Conservation (phyloP, 2,329 filamentous ascomycete species). For the Aspergillus transmontanensis region DNA sequence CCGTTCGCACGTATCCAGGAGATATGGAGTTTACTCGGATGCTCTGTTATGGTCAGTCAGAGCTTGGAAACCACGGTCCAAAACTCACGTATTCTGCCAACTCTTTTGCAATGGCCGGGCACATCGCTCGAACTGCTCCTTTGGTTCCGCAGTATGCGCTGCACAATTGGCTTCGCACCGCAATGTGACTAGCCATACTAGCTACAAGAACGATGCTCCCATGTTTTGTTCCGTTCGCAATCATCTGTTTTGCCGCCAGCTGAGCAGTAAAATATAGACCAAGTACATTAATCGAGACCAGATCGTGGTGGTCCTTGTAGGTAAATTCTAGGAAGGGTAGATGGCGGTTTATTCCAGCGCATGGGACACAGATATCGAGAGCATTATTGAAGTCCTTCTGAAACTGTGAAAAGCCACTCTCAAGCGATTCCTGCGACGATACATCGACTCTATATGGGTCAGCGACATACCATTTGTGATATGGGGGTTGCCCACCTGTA, state of each 20-base stretch:
- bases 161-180: conserved; percentile 52
- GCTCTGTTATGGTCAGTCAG: neutral
- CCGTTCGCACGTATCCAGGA: neutral
- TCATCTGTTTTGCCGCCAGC: neutral
- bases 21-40: neutral
- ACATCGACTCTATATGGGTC: neutral
- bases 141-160: conserved; percentile 41
- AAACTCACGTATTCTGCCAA: neutral
- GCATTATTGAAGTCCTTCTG: neutral
- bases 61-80: neutral
- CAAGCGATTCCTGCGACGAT: neutral
- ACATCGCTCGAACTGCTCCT: neutral
- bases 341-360: neutral
- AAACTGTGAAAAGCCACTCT: neutral
- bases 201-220: conserved; percentile 58
- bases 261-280: neutral
- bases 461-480: neutral
- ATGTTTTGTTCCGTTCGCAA: conserved; percentile 41
- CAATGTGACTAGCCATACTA: conserved; percentile 56
- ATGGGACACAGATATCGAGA: neutral
- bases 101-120: neutral
- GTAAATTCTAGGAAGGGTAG: neutral
- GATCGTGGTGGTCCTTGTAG: neutral
- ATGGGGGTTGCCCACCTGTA: neutral
- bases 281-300: neutral